Evolutionary conservation across 148 eudicot genomes (phyloP).

Genomic region (Beta vulgaris): DNA sequence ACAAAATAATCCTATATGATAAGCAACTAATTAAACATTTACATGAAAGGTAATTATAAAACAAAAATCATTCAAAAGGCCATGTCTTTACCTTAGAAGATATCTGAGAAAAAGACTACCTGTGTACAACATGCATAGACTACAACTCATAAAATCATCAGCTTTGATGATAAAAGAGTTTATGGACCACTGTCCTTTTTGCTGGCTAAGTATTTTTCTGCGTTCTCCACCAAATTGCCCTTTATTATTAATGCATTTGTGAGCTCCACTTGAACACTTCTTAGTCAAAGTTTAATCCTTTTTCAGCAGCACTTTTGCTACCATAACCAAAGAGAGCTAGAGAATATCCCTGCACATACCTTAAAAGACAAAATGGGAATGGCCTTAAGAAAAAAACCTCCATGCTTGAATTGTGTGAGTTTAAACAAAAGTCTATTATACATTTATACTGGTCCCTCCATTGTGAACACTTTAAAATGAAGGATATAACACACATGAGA

Average conservation of each 20-base stretch:
- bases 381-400: too few species aligned
- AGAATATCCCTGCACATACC: not conserved
- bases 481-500: too few species aligned
- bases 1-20: not conserved
- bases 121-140: slow-evolving; percentile 19
- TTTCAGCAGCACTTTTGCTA: slow-evolving; percentile 10
- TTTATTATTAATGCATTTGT: slow-evolving; percentile 8
- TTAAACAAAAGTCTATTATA: too few species aligned
- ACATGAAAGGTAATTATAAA: not conserved
- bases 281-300: slow-evolving; percentile 8
- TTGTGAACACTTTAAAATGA: too few species aligned
- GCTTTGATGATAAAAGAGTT: slow-evolving; percentile 18
- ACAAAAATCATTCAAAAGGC: not conserved
- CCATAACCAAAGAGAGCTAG: not conserved
- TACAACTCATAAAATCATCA: not conserved
- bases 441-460: too few species aligned
- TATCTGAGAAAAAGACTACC: slow-evolving; percentile 28
- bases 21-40: not conserved
- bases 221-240: slow-evolving; percentile 9
- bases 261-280: slow-evolving; percentile 16
- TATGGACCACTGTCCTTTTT: slow-evolving; percentile 22
- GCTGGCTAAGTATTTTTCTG: slow-evolving; percentile 6
- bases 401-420: too few species aligned
- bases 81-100: not conserved
- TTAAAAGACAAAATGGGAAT: slow-evolving; percentile 2